A percentile compares a stretch with the other conserved stretches of the same genome.
phyloP scores from a whole-genome alignment of 352 stramenopile genomes.

The Peronospora farinosa region DNA sequence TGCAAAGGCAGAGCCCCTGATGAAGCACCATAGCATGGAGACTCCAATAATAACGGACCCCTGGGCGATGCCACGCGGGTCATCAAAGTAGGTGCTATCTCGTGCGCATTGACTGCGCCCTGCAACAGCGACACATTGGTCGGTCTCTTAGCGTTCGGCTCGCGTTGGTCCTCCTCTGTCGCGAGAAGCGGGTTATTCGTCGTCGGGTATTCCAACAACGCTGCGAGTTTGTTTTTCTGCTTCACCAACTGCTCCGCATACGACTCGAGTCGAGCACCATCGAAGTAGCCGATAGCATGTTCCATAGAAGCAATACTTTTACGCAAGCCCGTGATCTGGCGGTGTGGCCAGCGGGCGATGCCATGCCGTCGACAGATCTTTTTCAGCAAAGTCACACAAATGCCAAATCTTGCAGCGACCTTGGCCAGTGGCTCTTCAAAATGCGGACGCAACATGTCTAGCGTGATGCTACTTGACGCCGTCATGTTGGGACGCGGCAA shows the following conservation, averaged over 20 bases:
- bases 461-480: constrained; percentile 70
- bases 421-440: constrained; percentile 81
- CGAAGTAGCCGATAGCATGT: constrained; percentile 73
- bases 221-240: constrained; percentile 67
- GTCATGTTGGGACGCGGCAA: constrained; percentile 54
- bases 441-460: constrained; percentile 74
- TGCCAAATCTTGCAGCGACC: constrained; percentile 68
- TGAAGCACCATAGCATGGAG: constrained; percentile 10
- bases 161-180: constrained; percentile 24
- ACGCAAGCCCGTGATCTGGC: constrained; percentile 80
- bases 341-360: constrained; percentile 77
- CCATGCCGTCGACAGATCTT: constrained; percentile 80
- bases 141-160: constrained; percentile 4
- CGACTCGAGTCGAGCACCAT: constrained; percentile 55
- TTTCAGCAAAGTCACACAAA: constrained; percentile 82
- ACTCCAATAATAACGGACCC: constrained; percentile 21
- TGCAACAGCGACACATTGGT: constrained; percentile 8
- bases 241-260: constrained; percentile 69
- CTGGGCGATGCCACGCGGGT: constrained; percentile 22
- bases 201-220: constrained; percentile 58
- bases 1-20: constrained; percentile 4
- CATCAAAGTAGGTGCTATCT: constrained; percentile 13
- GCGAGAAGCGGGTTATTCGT: constrained; percentile 37
- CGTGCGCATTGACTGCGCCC: background rate
- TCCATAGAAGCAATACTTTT: constrained; percentile 86